phyloP scores from a whole-genome alignment of 2,329 filamentous ascomycete genomes.

The Paradendryphiella salina region DNA sequence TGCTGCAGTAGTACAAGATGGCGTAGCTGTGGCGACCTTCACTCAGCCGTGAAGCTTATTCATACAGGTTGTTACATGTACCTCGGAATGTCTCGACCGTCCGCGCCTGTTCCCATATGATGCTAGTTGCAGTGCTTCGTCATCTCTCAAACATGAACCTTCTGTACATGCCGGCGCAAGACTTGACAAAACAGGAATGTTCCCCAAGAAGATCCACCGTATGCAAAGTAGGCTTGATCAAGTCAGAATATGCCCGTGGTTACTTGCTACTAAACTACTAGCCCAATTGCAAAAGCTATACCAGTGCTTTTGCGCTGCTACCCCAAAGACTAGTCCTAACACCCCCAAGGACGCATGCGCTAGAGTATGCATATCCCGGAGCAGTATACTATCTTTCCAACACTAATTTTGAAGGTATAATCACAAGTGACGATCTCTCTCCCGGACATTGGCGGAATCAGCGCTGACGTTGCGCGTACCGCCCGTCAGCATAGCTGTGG shows the following conservation, averaged over 20 bases:
- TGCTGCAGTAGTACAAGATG: background rate
- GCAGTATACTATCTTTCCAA: background rate
- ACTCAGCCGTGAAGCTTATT: background rate
- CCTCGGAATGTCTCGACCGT: conserved; percentile 6
- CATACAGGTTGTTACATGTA: background rate
- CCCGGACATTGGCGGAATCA: conserved; percentile 11
- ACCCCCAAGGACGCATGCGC: conserved; percentile 7
- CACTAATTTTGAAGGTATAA: conserved; percentile 1
- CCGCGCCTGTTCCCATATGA: conserved; percentile 4
- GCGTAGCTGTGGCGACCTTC: background rate
- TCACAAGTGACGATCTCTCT: conserved; percentile 4
- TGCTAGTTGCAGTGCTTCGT: background rate
- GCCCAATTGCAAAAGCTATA: conserved; percentile 1
- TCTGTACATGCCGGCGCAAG: background rate
- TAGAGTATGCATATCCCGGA: conserved; percentile 3
- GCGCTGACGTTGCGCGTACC: conserved; percentile 11
- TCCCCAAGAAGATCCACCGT: background rate
- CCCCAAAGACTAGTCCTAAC: conserved; percentile 5
- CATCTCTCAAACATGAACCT: background rate
- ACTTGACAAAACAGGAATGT: background rate
- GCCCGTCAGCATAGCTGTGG: conserved; percentile 17
- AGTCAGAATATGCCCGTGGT: background rate
- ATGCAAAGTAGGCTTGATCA: background rate
- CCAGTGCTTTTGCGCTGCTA: conserved; percentile 1
- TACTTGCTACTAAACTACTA: background rate